Conservation (phyloP, 768 basidiomycete genomes). For the Heimioporus sp. region DNA sequence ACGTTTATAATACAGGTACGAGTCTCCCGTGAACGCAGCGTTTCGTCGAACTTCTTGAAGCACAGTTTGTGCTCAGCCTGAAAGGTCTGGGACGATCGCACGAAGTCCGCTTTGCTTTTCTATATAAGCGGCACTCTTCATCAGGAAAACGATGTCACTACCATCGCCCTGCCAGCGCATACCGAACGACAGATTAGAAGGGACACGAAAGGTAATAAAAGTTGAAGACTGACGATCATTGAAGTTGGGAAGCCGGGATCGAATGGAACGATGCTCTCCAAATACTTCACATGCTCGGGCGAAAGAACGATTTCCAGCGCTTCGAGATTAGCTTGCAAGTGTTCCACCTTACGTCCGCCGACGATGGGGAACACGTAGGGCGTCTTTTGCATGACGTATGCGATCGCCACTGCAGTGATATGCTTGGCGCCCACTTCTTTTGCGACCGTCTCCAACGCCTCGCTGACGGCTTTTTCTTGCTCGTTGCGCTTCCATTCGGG, state of each 20-base stretch:
- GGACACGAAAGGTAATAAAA: background rate
- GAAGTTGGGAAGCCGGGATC: slow-evolving; percentile 43
- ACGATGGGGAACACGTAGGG: slow-evolving; percentile 52
- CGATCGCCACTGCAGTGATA: slow-evolving; percentile 43
- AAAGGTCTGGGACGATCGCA: slow-evolving; percentile 3
- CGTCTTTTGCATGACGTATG: slow-evolving; percentile 54
- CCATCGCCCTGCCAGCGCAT: slow-evolving; percentile 25
- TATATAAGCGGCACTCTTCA: slow-evolving; percentile 13
- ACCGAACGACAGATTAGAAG: background rate
- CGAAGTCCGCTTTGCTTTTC: slow-evolving; percentile 17
- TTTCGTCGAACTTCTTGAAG: too few relatives aligned
- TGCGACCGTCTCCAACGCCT: slow-evolving; percentile 50
- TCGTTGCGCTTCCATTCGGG: slow-evolving; percentile 47
- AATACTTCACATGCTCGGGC: slow-evolving; percentile 41
- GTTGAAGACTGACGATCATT: slow-evolving; percentile 28
- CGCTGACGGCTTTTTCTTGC: slow-evolving; percentile 39
- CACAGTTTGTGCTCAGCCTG: background rate
- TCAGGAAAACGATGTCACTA: slow-evolving; percentile 13
- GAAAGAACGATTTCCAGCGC: slow-evolving; percentile 47
- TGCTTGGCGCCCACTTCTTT: slow-evolving; percentile 45
- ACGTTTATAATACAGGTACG: too few relatives aligned
- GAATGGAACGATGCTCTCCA: slow-evolving; percentile 45
- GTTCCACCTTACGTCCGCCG: slow-evolving; percentile 52
- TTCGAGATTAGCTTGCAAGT: slow-evolving; percentile 48
- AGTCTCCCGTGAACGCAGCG: too few relatives aligned